These are phyloP conservation scores for Magnolia officinalis DNA, from an alignment of 164 flowering plant genomes.

Conservation along the genomic window DNA sequence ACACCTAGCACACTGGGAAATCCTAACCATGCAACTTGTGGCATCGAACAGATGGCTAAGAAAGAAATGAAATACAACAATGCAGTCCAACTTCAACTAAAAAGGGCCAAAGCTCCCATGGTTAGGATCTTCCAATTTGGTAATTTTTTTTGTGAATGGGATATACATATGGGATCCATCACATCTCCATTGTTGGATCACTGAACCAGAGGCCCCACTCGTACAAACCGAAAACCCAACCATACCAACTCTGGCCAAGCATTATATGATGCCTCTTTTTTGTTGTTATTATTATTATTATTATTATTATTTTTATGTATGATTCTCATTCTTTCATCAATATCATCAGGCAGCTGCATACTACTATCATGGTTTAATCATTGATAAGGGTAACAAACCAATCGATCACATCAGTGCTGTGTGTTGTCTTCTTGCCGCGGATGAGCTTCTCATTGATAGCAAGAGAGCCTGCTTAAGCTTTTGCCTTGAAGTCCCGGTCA, in stretches of 20 bases:
- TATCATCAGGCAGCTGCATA: slow-evolving; percentile 82
- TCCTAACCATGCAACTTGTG: too few species aligned
- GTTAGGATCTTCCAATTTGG: too few species aligned
- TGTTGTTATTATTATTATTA: too few species aligned
- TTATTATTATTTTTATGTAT: not conserved
- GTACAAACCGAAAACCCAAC: not conserved
- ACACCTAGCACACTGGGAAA: too few species aligned
- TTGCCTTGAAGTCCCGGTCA: slow-evolving; percentile 77
- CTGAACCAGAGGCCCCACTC: not conserved
- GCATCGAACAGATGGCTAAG: too few species aligned
- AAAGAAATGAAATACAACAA: too few species aligned
- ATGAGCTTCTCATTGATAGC: slow-evolving; percentile 69
- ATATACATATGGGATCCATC: too few species aligned
- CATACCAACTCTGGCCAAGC: not conserved
- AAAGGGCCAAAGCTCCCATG: too few species aligned
- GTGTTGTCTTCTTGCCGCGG: slow-evolving; percentile 80
- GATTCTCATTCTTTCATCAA: slow-evolving; percentile 3
- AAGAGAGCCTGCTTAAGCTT: slow-evolving; percentile 80
- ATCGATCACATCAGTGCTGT: slow-evolving; percentile 62
- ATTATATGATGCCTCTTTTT: not conserved
- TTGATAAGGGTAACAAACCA: slow-evolving; percentile 81
- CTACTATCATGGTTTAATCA: slow-evolving; percentile 80
- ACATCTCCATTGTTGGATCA: not conserved
- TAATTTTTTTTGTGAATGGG: too few species aligned
- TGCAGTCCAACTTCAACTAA: too few species aligned